Conservation (phyloP, 768 basidiomycete species). For the Candolleomyces eurysporus region DNA sequence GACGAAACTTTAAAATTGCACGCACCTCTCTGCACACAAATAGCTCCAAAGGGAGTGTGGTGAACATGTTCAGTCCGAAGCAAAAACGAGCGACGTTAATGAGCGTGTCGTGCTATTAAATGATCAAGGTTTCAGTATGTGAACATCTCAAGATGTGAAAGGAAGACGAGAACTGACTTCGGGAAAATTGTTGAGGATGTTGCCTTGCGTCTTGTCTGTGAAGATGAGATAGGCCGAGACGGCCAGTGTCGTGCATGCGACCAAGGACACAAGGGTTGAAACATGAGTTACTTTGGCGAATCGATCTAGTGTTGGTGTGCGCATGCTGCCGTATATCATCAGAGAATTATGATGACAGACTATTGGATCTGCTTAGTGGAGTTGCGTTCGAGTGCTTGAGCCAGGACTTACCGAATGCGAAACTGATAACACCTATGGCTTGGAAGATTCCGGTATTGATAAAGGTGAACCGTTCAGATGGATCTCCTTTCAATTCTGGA, state of each 20-base stretch:
- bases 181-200: slow-evolving; percentile 94
- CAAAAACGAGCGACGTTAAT: slow-evolving; percentile 96
- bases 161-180: slow-evolving; percentile 41
- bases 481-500: slow-evolving; percentile 73
- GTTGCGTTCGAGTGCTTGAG: background rate
- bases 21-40: slow-evolving; percentile 95
- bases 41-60: slow-evolving; percentile 91
- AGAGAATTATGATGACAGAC: slow-evolving; percentile 98
- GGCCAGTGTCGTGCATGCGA: slow-evolving; percentile 83
- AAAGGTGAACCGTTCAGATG: slow-evolving; percentile 69
- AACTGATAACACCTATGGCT: slow-evolving; percentile 96
- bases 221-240: slow-evolving; percentile 86
- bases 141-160: background rate
- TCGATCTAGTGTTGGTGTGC: slow-evolving; percentile 90
- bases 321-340: slow-evolving; percentile 91
- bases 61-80: slow-evolving; percentile 97
- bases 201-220: slow-evolving; percentile 91
- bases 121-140: background rate
- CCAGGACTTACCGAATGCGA: slow-evolving; percentile 63
- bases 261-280: slow-evolving; percentile 79
- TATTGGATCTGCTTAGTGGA: slow-evolving; percentile 15
- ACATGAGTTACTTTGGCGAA: slow-evolving; percentile 92
- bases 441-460: slow-evolving; percentile 83
- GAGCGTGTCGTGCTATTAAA: slow-evolving; percentile 65
- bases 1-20: slow-evolving; percentile 3